Base-by-base conservation (phyloP, 2,329 filamentous ascomycete genomes). In the Neocatenulostroma microsporum region DNA sequence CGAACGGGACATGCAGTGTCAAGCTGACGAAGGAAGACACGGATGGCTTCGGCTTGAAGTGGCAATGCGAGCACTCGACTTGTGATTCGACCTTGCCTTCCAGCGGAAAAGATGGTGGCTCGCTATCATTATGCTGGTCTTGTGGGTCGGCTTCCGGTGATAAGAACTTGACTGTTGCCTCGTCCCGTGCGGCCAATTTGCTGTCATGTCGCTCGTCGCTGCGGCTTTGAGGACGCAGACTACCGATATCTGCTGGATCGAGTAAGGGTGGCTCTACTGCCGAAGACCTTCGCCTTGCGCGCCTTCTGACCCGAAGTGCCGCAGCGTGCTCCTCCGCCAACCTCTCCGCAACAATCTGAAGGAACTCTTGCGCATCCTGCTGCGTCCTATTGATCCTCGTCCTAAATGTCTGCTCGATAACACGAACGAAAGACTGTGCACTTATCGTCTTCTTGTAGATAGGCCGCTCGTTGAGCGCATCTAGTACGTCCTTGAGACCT, bases 301-400 rank as follows among this genome's bases (percentile, higher is more conserved):
- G 69, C 30, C 65, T 67, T 45, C 88, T 73, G 10, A 85, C 87
- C 55, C 82, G 76, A 51, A 76, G 73, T 1, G 86, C 87, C 3
- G 87, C 87, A 56, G 93, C 80, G 54, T 95, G 94, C 62, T 98
- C 91, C 55, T 98, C 91, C 53, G 85, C 87, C 38, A 98, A 68
- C 35, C 89, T 75, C 65, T 98, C 89, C 3, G 86, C 83, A 10
- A 98, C 82, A 33, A 96, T 81, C 64, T 98, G 91, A 38, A 98
- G 64, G 46, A 98, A 95, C 60, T 98, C 91, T 56, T 98, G 91
- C 9, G 91, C 91, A 66, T 98, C 91, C 62, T 98, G 91, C 62
- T 98, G 91, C 56, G 91, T 86, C 36, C 89, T 74, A 57, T 84
- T 95, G 51, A 98, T 94, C 51, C 84, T 79, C 53, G 93, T 89